These are phyloP conservation scores for Hypholoma sublateritium DNA, from an alignment of 768 basidiomycete genomes.

Conservation along the genomic window DNA sequence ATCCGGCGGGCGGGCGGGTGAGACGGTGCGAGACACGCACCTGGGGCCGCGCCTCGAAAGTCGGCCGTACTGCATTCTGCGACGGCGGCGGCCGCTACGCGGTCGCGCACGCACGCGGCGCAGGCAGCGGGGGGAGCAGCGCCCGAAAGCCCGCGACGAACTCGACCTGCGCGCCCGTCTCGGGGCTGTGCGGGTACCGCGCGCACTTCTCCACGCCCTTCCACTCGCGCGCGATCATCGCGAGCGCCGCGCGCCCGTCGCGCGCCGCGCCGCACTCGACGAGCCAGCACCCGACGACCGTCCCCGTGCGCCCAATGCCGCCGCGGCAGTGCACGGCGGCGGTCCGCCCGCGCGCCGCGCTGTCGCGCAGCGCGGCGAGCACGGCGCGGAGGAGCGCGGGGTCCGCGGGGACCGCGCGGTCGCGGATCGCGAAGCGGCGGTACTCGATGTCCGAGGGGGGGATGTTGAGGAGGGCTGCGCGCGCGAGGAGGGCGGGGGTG, in stretches of 20 bases:
- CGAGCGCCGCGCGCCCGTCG: slow-evolving; percentile 64
- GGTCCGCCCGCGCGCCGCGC: slow-evolving; percentile 55
- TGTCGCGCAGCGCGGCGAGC: slow-evolving; percentile 58
- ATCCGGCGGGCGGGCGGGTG: too few relatives aligned
- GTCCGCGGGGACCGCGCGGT: slow-evolving; percentile 65
- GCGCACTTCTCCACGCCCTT: slow-evolving; percentile 75
- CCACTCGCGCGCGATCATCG: slow-evolving; percentile 69
- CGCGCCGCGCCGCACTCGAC: slow-evolving; percentile 62
- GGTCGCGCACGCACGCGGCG: too few relatives aligned
- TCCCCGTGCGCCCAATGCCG: slow-evolving; percentile 73
- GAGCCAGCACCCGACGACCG: slow-evolving; percentile 70
- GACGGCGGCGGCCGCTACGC: too few relatives aligned
- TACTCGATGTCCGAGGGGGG: slow-evolving; percentile 60
- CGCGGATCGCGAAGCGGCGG: slow-evolving; percentile 77
- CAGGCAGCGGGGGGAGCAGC: background rate
- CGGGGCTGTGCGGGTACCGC: slow-evolving; percentile 73
- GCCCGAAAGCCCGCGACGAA: slow-evolving; percentile 62
- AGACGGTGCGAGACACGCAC: too few relatives aligned
- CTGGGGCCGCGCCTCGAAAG: too few relatives aligned
- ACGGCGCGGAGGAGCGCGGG: slow-evolving; percentile 58
- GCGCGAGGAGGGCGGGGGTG: slow-evolving; percentile 47
- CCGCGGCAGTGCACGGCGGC: slow-evolving; percentile 80
- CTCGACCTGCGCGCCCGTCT: slow-evolving; percentile 78
- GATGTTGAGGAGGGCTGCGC: slow-evolving; percentile 56
- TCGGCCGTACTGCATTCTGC: too few relatives aligned